phyloP scores from a whole-genome alignment of 1,139 yeast genomes.

The Nakaseomyces sp. region DNA sequence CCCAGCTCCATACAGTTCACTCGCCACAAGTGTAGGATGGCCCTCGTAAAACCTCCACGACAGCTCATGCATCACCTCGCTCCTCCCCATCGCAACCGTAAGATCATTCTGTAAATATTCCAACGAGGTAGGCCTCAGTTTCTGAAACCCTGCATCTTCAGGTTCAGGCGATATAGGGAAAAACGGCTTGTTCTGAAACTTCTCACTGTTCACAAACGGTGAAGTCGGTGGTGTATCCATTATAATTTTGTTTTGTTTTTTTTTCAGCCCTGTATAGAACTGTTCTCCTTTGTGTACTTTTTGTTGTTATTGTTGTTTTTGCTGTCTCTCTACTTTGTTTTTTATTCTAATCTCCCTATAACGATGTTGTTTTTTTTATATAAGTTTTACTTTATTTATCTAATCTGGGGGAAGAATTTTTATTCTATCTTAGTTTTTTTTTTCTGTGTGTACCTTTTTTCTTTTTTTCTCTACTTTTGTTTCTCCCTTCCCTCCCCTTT shows the following conservation, averaged over 20 bases:
- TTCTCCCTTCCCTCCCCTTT: too few relatives aligned
- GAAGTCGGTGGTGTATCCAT: conserved; percentile 6
- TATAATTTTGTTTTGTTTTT: not conserved
- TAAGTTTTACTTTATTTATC: too few relatives aligned
- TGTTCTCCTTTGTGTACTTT: not conserved
- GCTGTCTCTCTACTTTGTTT: too few relatives aligned
- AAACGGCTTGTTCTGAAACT: not conserved
- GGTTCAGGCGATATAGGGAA: conserved; percentile 2
- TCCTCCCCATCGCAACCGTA: not conserved
- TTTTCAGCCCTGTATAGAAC: too few relatives aligned
- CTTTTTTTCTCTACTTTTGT: too few relatives aligned
- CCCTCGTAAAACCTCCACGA: not conserved
- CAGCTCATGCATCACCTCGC: not conserved
- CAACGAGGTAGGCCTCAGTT: not conserved
- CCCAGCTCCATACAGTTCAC: not conserved
- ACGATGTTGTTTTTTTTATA: too few relatives aligned
- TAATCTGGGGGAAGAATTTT: too few relatives aligned
- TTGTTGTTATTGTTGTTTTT: not conserved
- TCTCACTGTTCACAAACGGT: not conserved
- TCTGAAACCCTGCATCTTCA: not conserved
- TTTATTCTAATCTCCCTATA: too few relatives aligned
- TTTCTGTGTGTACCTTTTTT: too few relatives aligned
- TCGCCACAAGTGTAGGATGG: not conserved
- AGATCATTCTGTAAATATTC: not conserved
- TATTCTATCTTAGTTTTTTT: too few relatives aligned